phyloP scores from a whole-genome alignment of 2,329 filamentous ascomycete genomes.

The Coniochaeta ligniaria region DNA sequence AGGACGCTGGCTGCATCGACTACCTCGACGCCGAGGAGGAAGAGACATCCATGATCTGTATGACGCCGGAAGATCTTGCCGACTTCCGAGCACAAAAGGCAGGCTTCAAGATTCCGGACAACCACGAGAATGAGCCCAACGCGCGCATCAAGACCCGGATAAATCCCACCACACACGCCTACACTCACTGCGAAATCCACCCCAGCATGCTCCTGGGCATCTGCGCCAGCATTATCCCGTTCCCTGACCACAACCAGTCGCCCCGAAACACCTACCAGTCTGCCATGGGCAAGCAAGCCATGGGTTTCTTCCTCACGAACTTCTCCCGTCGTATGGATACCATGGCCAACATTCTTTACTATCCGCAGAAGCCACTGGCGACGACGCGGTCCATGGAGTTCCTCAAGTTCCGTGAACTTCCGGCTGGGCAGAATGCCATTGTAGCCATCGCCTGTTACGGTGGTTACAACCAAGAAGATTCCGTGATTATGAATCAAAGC shows the following conservation, averaged over 20 bases:
- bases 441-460: constrained; percentile 97
- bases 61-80: constrained; percentile 94
- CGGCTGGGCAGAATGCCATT: constrained; percentile 95
- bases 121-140: constrained; percentile 60
- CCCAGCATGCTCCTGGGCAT: constrained; percentile 98
- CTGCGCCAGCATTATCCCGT: constrained; percentile 98
- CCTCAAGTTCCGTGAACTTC: constrained; percentile 93
- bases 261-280: constrained; percentile 99
- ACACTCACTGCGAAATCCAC: constrained; percentile 98
- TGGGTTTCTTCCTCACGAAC: constrained; percentile 98
- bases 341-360: constrained; percentile 98
- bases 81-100: constrained; percentile 63
- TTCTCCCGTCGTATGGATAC: constrained; percentile 97
- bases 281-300: constrained; percentile 99
- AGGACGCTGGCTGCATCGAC: constrained; percentile 80
- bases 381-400: constrained; percentile 98
- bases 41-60: constrained; percentile 97
- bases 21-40: constrained; percentile 98
- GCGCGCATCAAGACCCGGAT: constrained; percentile 82
- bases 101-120: constrained; percentile 56
- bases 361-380: constrained; percentile 93
- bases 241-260: constrained; percentile 98
- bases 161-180: constrained; percentile 82
- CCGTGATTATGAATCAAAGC: constrained; percentile 99
- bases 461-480: constrained; percentile 99